Percentiles rank a stretch among this genome's conserved stretches.
These are phyloP conservation scores for Daedaleopsis sinensis DNA, from an alignment of 768 basidiomycete genomes.

Conservation along the genomic window DNA sequence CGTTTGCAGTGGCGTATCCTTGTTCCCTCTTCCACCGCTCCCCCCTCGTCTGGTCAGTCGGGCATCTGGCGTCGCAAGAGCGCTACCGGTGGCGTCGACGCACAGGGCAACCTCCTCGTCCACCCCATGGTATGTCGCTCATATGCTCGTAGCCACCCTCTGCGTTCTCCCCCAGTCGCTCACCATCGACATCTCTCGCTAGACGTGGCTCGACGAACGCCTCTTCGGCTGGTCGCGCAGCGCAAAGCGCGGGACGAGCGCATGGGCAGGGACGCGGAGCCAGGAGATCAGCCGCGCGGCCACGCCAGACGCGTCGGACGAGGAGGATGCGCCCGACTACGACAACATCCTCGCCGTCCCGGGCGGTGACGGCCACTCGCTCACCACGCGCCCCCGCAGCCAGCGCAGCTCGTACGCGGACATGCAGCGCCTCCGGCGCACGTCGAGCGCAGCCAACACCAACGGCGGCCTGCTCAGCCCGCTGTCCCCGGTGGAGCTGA, in stretches of 20 bases:
- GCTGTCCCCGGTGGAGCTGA: constrained; percentile 12
- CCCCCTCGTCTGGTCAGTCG: constrained; percentile 74
- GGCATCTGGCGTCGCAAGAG: constrained; percentile 83
- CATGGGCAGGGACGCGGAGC: constrained; percentile 70
- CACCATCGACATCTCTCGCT: constrained; percentile 1
- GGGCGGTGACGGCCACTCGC: constrained; percentile 45
- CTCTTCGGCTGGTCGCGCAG: constrained; percentile 91
- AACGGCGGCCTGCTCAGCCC: constrained; percentile 3
- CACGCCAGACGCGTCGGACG: constrained; percentile 80
- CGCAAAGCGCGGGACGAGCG: constrained; percentile 77
- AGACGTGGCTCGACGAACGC: constrained; percentile 91
- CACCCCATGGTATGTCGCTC: constrained; percentile 74
- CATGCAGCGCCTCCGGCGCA: constrained; percentile 55
- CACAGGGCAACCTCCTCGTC: constrained; percentile 79
- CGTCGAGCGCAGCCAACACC: constrained; percentile 67
- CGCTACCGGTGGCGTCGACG: constrained; percentile 80
- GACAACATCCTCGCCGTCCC: constrained; percentile 81
- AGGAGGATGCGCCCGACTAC: constrained; percentile 86
- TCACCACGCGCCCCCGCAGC: constrained; percentile 34
- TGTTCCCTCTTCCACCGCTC: constrained; percentile 81
- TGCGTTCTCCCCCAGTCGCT: not conserved
- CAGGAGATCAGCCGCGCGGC: constrained; percentile 64
- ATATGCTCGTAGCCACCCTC: constrained; percentile 14
- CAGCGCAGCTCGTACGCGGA: constrained; percentile 61
- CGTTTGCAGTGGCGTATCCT: constrained; percentile 69